Conservation (phyloP, 352 stramenopile species). For the Elongisporangium prolatum region DNA sequence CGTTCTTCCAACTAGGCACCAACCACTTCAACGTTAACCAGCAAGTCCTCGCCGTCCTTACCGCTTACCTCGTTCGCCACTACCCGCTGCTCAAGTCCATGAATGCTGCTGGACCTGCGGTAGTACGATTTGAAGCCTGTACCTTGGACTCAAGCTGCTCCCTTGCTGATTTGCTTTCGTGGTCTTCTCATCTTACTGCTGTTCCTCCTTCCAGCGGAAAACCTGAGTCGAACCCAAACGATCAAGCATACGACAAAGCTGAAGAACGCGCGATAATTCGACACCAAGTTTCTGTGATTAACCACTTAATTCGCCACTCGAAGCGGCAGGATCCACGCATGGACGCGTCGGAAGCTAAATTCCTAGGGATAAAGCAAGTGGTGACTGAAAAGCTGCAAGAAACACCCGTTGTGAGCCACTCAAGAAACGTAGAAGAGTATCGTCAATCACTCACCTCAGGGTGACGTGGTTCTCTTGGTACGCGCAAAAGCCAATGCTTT, state of each 20-base stretch:
- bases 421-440: constrained; percentile 4
- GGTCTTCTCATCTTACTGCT: no score
- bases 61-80: no score
- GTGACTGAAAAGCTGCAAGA: background rate
- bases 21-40: no score
- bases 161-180: no score
- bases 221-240: background rate
- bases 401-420: constrained; percentile 1
- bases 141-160: no score
- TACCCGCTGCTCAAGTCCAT: no score
- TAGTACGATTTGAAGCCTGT: no score
- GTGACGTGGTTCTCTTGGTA: constrained; percentile 12
- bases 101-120: no score
- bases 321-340: constrained; percentile 7
- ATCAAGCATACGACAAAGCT: background rate
- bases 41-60: no score
- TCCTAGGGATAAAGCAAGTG: constrained; percentile 1
- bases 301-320: constrained; percentile 7
- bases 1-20: no score
- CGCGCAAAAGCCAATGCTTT: constrained; percentile 5
- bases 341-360: constrained; percentile 10
- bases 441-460: constrained; percentile 9
- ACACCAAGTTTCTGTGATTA: constrained; percentile 12
- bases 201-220: no score
- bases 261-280: constrained; percentile 9